A percentile compares a stretch with the other conserved stretches of the same genome.
phyloP scores from a whole-genome alignment of 1,284 basidiomycete genomes.

The Irpex lacteus region DNA sequence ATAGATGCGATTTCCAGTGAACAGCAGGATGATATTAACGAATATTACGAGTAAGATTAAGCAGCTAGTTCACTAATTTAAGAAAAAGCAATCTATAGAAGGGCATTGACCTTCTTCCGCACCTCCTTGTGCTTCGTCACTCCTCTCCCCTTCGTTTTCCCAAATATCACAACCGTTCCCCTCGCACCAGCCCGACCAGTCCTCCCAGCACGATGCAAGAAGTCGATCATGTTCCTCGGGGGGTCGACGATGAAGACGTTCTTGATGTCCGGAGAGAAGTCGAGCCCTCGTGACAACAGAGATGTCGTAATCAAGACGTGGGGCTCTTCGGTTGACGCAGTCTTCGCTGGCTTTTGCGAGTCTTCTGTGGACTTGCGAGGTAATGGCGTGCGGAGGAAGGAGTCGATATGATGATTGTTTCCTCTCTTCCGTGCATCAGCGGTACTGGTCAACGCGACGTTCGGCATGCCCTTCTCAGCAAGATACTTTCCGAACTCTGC shows the following conservation, averaged over 20 bases:
- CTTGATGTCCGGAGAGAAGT: constrained; percentile 74
- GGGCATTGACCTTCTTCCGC: constrained; percentile 38
- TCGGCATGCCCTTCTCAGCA: constrained; percentile 56
- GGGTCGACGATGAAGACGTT: constrained; percentile 85
- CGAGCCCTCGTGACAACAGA: constrained; percentile 86
- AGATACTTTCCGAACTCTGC: constrained; percentile 57
- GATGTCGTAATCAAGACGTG: constrained; percentile 87
- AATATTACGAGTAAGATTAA: neutral
- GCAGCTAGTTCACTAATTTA: neutral
- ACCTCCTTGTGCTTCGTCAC: constrained; percentile 45
- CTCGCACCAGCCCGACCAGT: constrained; percentile 67
- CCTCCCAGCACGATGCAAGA: constrained; percentile 85
- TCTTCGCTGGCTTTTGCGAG: constrained; percentile 2
- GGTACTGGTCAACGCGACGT: constrained; percentile 60
- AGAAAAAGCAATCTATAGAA: neutral
- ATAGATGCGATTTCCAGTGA: neutral
- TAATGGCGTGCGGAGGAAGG: constrained; percentile 53
- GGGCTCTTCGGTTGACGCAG: constrained; percentile 34
- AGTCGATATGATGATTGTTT: constrained; percentile 70
- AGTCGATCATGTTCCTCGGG: constrained; percentile 85
- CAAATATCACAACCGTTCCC: constrained; percentile 72
- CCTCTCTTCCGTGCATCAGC: constrained; percentile 58
- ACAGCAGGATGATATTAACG: neutral
- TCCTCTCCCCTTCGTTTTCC: constrained; percentile 51
- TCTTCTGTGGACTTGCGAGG: neutral